Evolutionary conservation across 2,329 filamentous ascomycete genomes (phyloP), one percentile per base, ranked within the genome.

Genomic region (Ophiostoma fasciatum): DNA sequence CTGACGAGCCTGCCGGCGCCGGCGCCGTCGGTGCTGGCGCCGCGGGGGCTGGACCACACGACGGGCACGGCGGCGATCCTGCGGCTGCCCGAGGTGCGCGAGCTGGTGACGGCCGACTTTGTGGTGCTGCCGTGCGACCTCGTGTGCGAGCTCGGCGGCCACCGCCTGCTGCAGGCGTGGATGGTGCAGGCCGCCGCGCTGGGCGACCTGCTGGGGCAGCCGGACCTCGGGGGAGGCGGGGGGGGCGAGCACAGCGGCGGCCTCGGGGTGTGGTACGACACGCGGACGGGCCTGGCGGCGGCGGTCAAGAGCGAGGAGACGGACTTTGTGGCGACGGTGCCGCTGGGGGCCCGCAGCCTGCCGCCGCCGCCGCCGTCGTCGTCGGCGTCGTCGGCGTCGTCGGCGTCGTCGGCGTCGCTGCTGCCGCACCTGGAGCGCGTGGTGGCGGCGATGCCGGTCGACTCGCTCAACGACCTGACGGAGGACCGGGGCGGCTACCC

Each of bases 41-140:
- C 88, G 1, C 61, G 66, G 47, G 76, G 71, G 28, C 65, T 94
- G 23, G 77, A 82, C 33, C 75, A 85, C 50, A 90, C 82, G 41
- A 93, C 81, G 0, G 85, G 85, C 35, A 96, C 90, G 7, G 87
- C 83, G 7, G 80, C 94, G 49, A 75, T 96, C 15, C 71, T 98
- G 35, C 74, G 87, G 9, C 66, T 94, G 8, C 79, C 82, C 1
- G 82, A 94, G 53, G 74, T 96, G 30, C 77, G 80, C 51, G 64
- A 67, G n/a, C 67, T 75, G 7, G 74, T 98, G 48, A 84, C 73
- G 36, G 74, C 76, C 11, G 84, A 98, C 57, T 96, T 98, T 51
- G 62, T 94, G 19, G 73, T 96, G 4, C 64, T 98, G 4, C 88
- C 90, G 1, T 98, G 90, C 56, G 90, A 98, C 54, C 64, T 98